Evolutionary conservation across 164 flowering plant genomes (phyloP).

Genomic region (Chimonanthus salicifolius): DNA sequence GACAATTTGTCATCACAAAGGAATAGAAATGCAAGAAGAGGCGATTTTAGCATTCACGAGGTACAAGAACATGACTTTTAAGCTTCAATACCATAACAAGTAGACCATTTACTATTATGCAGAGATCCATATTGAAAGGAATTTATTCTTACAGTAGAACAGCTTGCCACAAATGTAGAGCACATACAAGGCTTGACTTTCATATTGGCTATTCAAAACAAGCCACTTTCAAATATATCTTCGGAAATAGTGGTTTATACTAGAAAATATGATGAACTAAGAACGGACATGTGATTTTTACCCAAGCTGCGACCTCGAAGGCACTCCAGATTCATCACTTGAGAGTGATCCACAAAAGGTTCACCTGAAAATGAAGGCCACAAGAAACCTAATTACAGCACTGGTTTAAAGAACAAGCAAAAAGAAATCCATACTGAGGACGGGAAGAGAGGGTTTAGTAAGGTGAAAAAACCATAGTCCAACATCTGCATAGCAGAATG

Average conservation of each 20-base stretch:
- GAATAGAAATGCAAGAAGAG: no score
- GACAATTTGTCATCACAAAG: no score
- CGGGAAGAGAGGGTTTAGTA: neutral
- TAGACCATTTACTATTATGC: neutral
- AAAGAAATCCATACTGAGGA: neutral
- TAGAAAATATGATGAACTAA: slow-evolving; percentile 40
- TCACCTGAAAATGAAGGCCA: slow-evolving; percentile 50
- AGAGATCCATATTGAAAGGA: neutral
- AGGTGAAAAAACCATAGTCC: neutral
- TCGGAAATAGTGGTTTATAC: slow-evolving; percentile 8
- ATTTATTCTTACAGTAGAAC: neutral
- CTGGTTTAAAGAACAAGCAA: neutral
- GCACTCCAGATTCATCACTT: slow-evolving; percentile 84
- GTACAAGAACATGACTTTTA: no score
- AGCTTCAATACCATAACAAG: no score
- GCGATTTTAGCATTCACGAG: no score
- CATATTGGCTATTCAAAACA: neutral
- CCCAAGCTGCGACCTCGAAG: slow-evolving; percentile 77
- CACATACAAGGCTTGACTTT: neutral
- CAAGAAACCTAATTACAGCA: neutral
- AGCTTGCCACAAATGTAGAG: no score
- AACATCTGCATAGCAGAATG: neutral
- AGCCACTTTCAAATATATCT: neutral
- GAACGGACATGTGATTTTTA: slow-evolving; percentile 45
- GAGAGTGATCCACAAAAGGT: slow-evolving; percentile 86